Conservation (phyloP, 805 yeast genomes). For the Kodamaea sagamina region DNA sequence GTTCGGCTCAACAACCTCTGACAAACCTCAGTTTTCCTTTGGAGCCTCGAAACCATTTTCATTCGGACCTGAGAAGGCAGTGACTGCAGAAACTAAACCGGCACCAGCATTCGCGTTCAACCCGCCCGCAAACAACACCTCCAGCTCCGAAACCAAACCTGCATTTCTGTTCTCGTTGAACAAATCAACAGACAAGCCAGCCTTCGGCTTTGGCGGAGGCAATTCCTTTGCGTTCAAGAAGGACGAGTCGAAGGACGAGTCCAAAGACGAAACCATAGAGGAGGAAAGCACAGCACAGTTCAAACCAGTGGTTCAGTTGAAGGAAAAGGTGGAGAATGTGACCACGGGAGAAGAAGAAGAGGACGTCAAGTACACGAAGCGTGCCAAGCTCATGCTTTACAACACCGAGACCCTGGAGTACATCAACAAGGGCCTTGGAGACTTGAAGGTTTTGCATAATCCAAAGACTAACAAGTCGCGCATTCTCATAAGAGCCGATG, state of each 20-base stretch:
- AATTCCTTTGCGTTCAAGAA: conserved; percentile 22
- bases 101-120: conserved; percentile 5
- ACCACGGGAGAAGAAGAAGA: conserved; percentile 87
- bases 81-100: not conserved
- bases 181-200: conserved; percentile 9
- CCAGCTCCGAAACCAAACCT: conserved; percentile 8
- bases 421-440: conserved; percentile 76
- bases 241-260: conserved; percentile 19
- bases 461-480: conserved; percentile 64
- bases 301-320: conserved; percentile 34
- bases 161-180: conserved; percentile 11
- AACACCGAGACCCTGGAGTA: conserved; percentile 55
- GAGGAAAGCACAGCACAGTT: conserved; percentile 54
- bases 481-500: conserved; percentile 82
- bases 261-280: conserved; percentile 35
- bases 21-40: conserved; percentile 21
- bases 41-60: conserved; percentile 15
- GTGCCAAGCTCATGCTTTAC: conserved; percentile 69
- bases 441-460: conserved; percentile 68
- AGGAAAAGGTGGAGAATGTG: conserved; percentile 49
- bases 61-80: not conserved
- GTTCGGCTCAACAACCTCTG: conserved; percentile 19
- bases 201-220: conserved; percentile 20
- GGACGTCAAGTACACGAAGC: conserved; percentile 58
- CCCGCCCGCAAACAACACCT: not conserved